Evolutionary conservation across 2,329 filamentous ascomycete genomes (phyloP).

Genomic region (Myriosclerotinia duriaeana): DNA sequence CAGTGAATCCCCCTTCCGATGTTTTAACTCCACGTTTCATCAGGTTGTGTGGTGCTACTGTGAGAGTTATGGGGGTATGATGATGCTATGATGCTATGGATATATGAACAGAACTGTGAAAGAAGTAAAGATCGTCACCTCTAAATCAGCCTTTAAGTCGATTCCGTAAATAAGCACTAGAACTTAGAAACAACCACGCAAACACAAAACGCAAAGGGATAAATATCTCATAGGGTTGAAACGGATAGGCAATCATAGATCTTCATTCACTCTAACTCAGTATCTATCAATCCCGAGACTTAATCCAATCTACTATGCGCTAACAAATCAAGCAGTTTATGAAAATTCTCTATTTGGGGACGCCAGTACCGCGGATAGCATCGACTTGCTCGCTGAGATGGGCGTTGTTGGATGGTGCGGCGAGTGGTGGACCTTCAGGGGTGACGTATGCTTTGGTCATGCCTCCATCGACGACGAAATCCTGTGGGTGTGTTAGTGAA

Average conservation of each 20-base stretch:
- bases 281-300: background rate
- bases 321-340: background rate
- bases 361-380: slow-evolving; percentile 37
- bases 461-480: slow-evolving; percentile 94
- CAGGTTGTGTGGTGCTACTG: too few species aligned
- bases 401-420: slow-evolving; percentile 52
- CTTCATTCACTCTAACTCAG: background rate
- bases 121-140: too few species aligned
- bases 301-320: background rate
- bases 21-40: too few species aligned
- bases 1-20: too few species aligned
- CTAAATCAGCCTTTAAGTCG: too few species aligned
- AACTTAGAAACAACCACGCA: too few species aligned
- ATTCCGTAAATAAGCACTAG: too few species aligned
- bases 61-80: too few species aligned
- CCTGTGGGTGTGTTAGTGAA: slow-evolving; percentile 44
- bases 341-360: slow-evolving; percentile 1
- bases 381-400: slow-evolving; percentile 40
- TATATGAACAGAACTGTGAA: too few species aligned
- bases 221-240: too few species aligned
- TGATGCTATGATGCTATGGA: too few species aligned
- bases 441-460: slow-evolving; percentile 91
- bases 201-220: too few species aligned
- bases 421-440: slow-evolving; percentile 56
- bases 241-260: background rate